phyloP scores from a whole-genome alignment of 805 yeast genomes.

The Cephaloascus fragrans region DNA sequence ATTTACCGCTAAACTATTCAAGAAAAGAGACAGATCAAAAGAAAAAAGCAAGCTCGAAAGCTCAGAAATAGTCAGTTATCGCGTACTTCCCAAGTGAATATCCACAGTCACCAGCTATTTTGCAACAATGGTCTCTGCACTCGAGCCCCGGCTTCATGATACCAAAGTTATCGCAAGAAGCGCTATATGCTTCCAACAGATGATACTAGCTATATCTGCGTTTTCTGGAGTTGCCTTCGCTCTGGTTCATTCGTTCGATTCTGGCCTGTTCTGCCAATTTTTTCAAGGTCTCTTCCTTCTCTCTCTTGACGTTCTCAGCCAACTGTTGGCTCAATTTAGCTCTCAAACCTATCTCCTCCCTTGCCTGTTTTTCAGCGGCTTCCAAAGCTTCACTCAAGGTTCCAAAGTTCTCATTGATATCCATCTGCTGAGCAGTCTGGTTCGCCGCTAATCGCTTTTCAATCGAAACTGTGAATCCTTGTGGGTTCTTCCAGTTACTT shows the following conservation, averaged over 20 bases:
- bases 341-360: slow-evolving; percentile 44
- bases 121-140: no score
- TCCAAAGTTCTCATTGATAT: slow-evolving; percentile 48
- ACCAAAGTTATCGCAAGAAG: no score
- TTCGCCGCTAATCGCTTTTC: slow-evolving; percentile 66
- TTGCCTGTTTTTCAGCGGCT: slow-evolving; percentile 52
- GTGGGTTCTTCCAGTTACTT: slow-evolving; percentile 93
- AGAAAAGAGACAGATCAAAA: no score
- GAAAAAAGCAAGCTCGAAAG: no score
- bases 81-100: no score
- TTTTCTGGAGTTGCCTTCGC: no score
- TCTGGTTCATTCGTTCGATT: slow-evolving; percentile 23
- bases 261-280: slow-evolving; percentile 41
- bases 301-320: slow-evolving; percentile 38
- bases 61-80: no score
- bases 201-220: no score
- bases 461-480: slow-evolving; percentile 75
- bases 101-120: no score
- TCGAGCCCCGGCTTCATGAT: no score
- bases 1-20: no score
- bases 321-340: slow-evolving; percentile 36
- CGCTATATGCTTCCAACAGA: no score
- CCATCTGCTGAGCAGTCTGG: slow-evolving; percentile 25
- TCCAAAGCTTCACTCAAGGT: slow-evolving; percentile 64
- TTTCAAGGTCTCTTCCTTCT: slow-evolving; percentile 41